These are phyloP conservation scores for Fusarium globosum DNA, from an alignment of 2,329 filamentous ascomycete genomes.

Conservation along the genomic window DNA sequence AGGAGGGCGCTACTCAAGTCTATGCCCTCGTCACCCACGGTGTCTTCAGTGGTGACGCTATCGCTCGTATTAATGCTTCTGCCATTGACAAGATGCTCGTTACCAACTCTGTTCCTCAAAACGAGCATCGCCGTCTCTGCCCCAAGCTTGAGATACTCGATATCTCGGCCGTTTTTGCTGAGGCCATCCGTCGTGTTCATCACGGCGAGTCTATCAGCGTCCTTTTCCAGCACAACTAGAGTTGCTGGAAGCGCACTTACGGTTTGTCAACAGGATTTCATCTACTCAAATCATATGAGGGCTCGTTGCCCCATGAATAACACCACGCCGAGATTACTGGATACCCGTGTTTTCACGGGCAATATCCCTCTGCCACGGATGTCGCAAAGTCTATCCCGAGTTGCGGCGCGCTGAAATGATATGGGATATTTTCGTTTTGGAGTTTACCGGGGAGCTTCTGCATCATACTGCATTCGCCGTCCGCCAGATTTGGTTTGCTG, in stretches of 20 bases:
- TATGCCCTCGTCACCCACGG: slow-evolving; percentile 95
- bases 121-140: slow-evolving; percentile 80
- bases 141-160: slow-evolving; percentile 93
- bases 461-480: slow-evolving; percentile 41
- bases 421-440: slow-evolving; percentile 42
- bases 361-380: slow-evolving; percentile 8
- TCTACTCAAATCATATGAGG: slow-evolving; percentile 20
- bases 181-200: slow-evolving; percentile 95
- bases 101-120: slow-evolving; percentile 93
- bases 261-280: slow-evolving; percentile 26
- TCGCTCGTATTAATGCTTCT: slow-evolving; percentile 92
- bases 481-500: slow-evolving; percentile 39
- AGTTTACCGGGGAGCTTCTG: slow-evolving; percentile 42
- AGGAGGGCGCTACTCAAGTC: slow-evolving; percentile 90
- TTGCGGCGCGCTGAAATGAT: slow-evolving; percentile 28
- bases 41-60: slow-evolving; percentile 93
- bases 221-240: slow-evolving; percentile 69
- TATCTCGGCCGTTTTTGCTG: slow-evolving; percentile 88
- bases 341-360: slow-evolving; percentile 6
- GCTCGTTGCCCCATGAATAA: slow-evolving; percentile 9
- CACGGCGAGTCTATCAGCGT: slow-evolving; percentile 98
- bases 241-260: slow-evolving; percentile 4
- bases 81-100: slow-evolving; percentile 93
- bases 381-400: slow-evolving; percentile 25
- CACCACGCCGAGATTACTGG: slow-evolving; percentile 14